Conservation (phyloP, 768 basidiomycete genomes). For the Boletus tomentosulus region DNA sequence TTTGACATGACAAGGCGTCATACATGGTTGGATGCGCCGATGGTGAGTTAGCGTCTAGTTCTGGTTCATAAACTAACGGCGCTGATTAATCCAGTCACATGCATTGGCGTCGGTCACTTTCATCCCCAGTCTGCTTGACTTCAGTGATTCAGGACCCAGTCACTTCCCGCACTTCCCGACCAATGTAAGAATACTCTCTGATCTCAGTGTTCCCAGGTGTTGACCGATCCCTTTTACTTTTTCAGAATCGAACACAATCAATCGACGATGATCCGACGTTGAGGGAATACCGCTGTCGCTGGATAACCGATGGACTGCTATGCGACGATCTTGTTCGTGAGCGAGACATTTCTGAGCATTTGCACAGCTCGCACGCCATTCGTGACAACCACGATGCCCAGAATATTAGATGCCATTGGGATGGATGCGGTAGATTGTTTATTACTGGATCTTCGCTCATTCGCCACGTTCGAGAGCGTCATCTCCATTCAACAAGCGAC, state of each 20-base stretch:
- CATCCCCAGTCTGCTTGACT: no score
- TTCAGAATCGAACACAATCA: not conserved
- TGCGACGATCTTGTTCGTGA: no score
- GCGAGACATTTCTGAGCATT: not conserved
- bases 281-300: not conserved
- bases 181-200: no score
- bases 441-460: not conserved
- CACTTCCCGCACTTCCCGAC: no score
- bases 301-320: not conserved
- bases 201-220: no score
- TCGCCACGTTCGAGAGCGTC: not conserved
- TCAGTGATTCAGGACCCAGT: no score
- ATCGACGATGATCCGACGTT: not conserved
- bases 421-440: not conserved
- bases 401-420: not conserved
- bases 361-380: not conserved
- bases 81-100: no score
- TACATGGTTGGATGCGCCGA: no score
- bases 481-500: not conserved
- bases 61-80: no score
- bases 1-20: no score
- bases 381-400: not conserved
- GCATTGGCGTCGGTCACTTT: no score
- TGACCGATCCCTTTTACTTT: not conserved
- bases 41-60: no score